These are phyloP conservation scores for Neonectria magnoliae DNA, from an alignment of 2,329 filamentous ascomycete genomes.

Conservation along the genomic window DNA sequence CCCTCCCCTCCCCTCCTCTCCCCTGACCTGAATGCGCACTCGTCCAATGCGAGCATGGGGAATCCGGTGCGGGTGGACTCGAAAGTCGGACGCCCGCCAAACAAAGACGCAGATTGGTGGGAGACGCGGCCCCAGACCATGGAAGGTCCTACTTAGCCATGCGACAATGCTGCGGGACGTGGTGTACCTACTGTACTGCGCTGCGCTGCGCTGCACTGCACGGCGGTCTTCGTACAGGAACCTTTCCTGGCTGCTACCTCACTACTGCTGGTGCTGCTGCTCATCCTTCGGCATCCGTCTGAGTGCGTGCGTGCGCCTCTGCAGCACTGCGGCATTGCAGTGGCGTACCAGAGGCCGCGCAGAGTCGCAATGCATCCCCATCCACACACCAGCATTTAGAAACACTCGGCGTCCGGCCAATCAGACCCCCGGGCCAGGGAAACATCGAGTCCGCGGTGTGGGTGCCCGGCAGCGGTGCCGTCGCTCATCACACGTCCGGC, in stretches of 20 bases:
- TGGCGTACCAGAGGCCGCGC: neutral
- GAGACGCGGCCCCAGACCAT: neutral
- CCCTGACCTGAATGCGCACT: neutral
- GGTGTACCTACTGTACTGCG: neutral
- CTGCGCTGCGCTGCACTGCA: constrained; percentile 14
- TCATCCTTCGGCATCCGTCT: neutral
- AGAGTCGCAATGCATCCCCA: neutral
- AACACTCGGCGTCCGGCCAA: constrained; percentile 25
- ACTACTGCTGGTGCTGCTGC: neutral
- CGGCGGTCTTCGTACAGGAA: constrained; percentile 20
- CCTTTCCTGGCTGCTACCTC: constrained; percentile 5
- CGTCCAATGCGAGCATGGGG: neutral
- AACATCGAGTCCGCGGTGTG: constrained; percentile 32
- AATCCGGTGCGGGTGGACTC: constrained; percentile 1
- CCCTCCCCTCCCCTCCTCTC: neutral
- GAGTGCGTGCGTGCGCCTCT: constrained; percentile 1
- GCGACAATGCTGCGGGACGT: neutral
- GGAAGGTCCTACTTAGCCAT: neutral
- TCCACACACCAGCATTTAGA: neutral
- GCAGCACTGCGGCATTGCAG: neutral
- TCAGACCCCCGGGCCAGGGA: constrained; percentile 32
- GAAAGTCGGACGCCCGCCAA: neutral
- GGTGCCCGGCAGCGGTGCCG: constrained; percentile 29
- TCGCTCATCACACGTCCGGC: constrained; percentile 36
- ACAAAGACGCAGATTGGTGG: neutral